Evolutionary conservation across 306 rosid genomes (phyloP).

Genomic region (Crataegus laevigata): DNA sequence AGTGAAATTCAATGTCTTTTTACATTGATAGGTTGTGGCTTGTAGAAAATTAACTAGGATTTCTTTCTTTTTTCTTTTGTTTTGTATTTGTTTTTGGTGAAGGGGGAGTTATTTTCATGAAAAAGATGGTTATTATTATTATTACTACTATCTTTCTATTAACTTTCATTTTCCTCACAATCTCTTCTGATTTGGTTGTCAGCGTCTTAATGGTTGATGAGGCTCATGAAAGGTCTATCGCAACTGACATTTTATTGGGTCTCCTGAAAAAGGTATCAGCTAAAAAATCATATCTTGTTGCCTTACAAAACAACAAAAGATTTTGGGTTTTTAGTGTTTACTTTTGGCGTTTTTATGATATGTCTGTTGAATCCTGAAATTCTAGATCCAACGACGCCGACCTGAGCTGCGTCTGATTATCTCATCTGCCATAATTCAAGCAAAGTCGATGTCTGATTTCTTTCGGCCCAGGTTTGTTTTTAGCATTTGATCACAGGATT

Average conservation of each 20-base stretch:
- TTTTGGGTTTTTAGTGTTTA: not conserved
- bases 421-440: slow-evolving; percentile 93
- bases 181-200: slow-evolving; percentile 7
- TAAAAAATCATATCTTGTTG: not conserved
- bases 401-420: slow-evolving; percentile 80
- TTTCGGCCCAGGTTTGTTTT: slow-evolving; percentile 56
- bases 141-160: not conserved
- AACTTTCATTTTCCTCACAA: not conserved
- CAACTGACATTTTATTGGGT: slow-evolving; percentile 90
- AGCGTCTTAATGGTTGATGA: slow-evolving; percentile 93
- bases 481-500: not conserved
- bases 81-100: not conserved
- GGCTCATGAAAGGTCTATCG: slow-evolving; percentile 96
- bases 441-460: slow-evolving; percentile 76
- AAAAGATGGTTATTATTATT: too few species aligned
- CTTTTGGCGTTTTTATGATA: not conserved
- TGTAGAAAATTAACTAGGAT: not conserved
- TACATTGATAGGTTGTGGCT: not conserved
- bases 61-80: not conserved
- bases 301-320: not conserved
- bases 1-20: not conserved
- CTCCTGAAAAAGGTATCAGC: slow-evolving; percentile 73
- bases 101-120: not conserved
- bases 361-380: slow-evolving; percentile 15
- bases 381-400: slow-evolving; percentile 78